Conservation (phyloP, 176 grass and related monocot species). For the Musa itinerans region DNA sequence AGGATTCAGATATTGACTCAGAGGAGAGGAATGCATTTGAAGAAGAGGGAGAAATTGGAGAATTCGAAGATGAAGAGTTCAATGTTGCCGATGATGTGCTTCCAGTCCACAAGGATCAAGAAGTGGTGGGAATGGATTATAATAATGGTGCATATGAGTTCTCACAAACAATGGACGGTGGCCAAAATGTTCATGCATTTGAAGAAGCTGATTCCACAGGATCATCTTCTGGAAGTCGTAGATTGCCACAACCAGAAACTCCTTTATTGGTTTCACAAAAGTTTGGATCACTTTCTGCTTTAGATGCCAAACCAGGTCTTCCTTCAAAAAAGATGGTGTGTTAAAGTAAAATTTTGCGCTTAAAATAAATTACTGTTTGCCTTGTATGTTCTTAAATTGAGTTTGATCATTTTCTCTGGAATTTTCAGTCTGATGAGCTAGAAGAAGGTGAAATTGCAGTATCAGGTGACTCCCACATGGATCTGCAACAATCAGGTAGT, state of each 20-base stretch:
- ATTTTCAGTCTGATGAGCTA: slow-evolving; percentile 72
- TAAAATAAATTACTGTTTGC: slow-evolving; percentile 1
- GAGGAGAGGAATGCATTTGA: slow-evolving; percentile 64
- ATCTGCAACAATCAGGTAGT: slow-evolving; percentile 68
- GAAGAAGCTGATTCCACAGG: slow-evolving; percentile 77
- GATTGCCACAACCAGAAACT: slow-evolving; percentile 42
- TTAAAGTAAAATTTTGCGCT: slow-evolving; percentile 2
- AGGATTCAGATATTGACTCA: slow-evolving; percentile 71
- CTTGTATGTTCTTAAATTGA: slow-evolving; percentile 9
- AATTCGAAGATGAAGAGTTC: slow-evolving; percentile 83
- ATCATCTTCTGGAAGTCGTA: slow-evolving; percentile 83
- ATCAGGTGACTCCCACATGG: slow-evolving; percentile 84
- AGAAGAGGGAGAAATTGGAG: slow-evolving; percentile 64
- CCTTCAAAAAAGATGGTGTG: slow-evolving; percentile 63
- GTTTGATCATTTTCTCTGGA: slow-evolving; percentile 17
- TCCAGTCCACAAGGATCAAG: slow-evolving; percentile 44
- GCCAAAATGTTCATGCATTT: slow-evolving; percentile 34
- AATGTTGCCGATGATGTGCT: slow-evolving; percentile 41
- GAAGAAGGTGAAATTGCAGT: slow-evolving; percentile 98
- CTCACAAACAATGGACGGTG: slow-evolving; percentile 26
- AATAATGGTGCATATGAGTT: slow-evolving; percentile 29
- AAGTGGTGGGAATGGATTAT: slow-evolving; percentile 18
- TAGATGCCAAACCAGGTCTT: slow-evolving; percentile 33
- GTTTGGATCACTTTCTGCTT: slow-evolving; percentile 17
- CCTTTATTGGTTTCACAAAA: slow-evolving; percentile 12